A percentile compares a stretch with the other conserved stretches of the same genome.
phyloP scores from a whole-genome alignment of 306 rosid genomes.

The Vigna mungo region DNA sequence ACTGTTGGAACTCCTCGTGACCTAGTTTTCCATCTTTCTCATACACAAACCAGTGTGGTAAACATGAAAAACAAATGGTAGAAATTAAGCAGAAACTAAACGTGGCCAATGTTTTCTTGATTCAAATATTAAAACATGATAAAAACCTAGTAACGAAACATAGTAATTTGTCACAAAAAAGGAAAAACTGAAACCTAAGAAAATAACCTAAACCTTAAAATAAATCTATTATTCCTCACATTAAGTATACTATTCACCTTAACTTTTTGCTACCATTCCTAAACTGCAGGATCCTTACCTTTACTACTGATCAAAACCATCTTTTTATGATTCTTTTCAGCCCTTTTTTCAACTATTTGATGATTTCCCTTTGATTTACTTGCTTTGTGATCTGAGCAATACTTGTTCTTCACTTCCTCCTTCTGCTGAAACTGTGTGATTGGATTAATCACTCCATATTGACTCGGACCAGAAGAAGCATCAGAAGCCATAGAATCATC shows the following conservation, averaged over 20 bases:
- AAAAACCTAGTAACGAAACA: slow-evolving; percentile 20
- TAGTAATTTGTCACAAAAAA: slow-evolving; percentile 19
- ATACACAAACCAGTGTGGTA: not conserved
- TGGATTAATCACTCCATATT: slow-evolving; percentile 22
- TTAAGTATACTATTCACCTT: slow-evolving; percentile 51
- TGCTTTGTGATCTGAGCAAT: slow-evolving; percentile 37
- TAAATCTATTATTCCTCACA: slow-evolving; percentile 25
- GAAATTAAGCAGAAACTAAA: slow-evolving; percentile 1
- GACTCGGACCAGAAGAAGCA: slow-evolving; percentile 92
- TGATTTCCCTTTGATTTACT: slow-evolving; percentile 45
- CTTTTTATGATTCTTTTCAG: slow-evolving; percentile 43
- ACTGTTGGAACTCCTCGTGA: not conserved
- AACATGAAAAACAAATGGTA: not conserved
- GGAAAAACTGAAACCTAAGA: not conserved
- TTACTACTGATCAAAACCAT: not conserved
- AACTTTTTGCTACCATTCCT: slow-evolving; percentile 42
- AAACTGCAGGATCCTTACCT: slow-evolving; percentile 42
- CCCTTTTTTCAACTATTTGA: slow-evolving; percentile 43
- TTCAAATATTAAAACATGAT: slow-evolving; percentile 14
- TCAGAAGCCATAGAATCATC: slow-evolving; percentile 99
- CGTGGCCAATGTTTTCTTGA: slow-evolving; percentile 22
- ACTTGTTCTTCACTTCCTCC: slow-evolving; percentile 29
- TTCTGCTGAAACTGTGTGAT: not conserved
- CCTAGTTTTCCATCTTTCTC: not conserved
- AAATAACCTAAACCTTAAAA: not conserved